Evolutionary conservation across 2,329 filamentous ascomycete genomes (phyloP), one percentile per base, ranked within the genome.

Genomic region (Exophiala sp.): DNA sequence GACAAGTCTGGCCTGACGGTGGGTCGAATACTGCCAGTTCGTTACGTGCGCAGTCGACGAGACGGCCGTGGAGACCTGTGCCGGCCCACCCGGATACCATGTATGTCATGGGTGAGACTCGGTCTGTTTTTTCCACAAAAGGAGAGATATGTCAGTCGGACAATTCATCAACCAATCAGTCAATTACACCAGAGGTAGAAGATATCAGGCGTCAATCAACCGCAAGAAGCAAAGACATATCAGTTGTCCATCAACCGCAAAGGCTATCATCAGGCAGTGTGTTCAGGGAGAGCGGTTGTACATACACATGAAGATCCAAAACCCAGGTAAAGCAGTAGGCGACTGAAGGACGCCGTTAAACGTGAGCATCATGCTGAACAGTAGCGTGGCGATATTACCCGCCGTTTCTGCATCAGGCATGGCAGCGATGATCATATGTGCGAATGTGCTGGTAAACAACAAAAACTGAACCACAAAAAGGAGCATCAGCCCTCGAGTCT

Each of bases 21-120:
- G 82, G 68, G 1, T 69, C 66, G 40, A 70, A 76, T 16, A 66
- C 59, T 3, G 70, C 77, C 14, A 62, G 55, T 66, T 95, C 89
- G 62, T 85, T 85, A 3, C 65, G 57, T 0, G 85, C 79, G 66
- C 89, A 95, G 0, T 65, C 57, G 27, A 91, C 81, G 0, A 69
- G 42, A 0, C 79, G 80, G 59, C 85, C 82, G 41, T 84, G 84
- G 3, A 95, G 70, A 2, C 80, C 86, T 0, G 78, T 79, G 0
- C 82, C 77, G 0, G 91, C 66, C 70, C 95, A 81, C 16, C 82
- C 86, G 4, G 77, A 76, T 22, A 91, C 79, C 13, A 91, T 71
- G 65, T 95, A 95, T 0, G 85, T 89, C 60, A 95, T 86, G 0
- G 89, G 88, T 0, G 86, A 85, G 27, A 91, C 76, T 1, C 71